Conservation (phyloP, 768 basidiomycete genomes). For the Phaeotremella fagi region DNA sequence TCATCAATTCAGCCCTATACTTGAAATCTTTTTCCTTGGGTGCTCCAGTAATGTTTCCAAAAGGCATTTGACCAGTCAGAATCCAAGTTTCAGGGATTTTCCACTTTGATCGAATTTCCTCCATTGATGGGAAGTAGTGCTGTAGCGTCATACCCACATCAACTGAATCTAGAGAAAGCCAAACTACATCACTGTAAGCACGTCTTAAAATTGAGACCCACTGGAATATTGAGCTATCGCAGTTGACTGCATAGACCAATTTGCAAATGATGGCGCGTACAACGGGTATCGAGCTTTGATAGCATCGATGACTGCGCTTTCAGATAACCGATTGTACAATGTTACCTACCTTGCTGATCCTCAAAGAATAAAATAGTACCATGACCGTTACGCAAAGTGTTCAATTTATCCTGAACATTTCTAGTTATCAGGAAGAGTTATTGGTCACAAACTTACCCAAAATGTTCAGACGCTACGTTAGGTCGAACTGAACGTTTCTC, state of each 20-base stretch:
- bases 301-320: not conserved
- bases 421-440: not conserved
- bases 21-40: not conserved
- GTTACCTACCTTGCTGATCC: not conserved
- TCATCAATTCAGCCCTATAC: not conserved
- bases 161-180: not conserved
- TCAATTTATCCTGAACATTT: conserved; percentile 1
- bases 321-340: too few relatives aligned
- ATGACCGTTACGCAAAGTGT: not conserved
- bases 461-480: conserved; percentile 11
- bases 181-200: not conserved
- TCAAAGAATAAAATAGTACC: conserved; percentile 8
- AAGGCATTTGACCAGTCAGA: conserved; percentile 12
- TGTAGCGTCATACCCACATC: conserved; percentile 1
- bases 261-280: not conserved
- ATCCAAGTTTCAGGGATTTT: conserved; percentile 2
- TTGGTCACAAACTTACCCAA: not conserved
- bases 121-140: conserved; percentile 4
- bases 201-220: not conserved
- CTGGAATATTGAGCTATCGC: conserved; percentile 10
- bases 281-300: not conserved
- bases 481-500: conserved; percentile 2
- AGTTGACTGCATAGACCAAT: conserved; percentile 5
- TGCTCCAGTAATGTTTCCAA: not conserved
- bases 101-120: not conserved